Evolutionary conservation across 805 yeast genomes (phyloP).

Genomic region (Sugiyamaella valdiviana): DNA sequence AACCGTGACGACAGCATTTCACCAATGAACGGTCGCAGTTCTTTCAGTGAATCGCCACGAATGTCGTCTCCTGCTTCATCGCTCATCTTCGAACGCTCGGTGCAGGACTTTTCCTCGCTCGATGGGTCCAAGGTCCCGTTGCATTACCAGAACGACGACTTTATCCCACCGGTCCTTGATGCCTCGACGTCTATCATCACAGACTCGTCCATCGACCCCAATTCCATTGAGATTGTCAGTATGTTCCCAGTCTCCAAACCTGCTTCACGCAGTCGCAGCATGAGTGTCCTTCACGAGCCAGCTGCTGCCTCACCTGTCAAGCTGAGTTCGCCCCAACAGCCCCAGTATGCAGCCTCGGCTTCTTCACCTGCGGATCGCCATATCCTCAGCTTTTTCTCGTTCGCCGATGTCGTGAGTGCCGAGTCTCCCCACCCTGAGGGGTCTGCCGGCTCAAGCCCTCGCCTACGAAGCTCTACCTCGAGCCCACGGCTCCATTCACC

Average conservation of each 20-base stretch:
- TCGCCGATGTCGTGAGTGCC: slow-evolving; percentile 70
- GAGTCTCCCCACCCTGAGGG: slow-evolving; percentile 33
- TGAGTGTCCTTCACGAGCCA: slow-evolving; percentile 2
- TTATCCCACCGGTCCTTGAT: slow-evolving; percentile 75
- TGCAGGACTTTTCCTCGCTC: slow-evolving; percentile 45
- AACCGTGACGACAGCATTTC: slow-evolving; percentile 10
- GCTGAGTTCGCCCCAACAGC: not conserved
- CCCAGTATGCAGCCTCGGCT: not conserved
- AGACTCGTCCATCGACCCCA: slow-evolving; percentile 51
- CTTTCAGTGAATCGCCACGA: slow-evolving; percentile 9
- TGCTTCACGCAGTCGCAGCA: slow-evolving; percentile 10
- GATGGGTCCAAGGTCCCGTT: slow-evolving; percentile 29
- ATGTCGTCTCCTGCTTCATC: slow-evolving; percentile 35
- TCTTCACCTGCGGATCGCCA: slow-evolving; percentile 7
- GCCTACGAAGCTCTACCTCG: slow-evolving; percentile 5
- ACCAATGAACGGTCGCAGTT: slow-evolving; percentile 7
- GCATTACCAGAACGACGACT: slow-evolving; percentile 51
- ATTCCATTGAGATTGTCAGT: slow-evolving; percentile 65
- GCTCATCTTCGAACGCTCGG: slow-evolving; percentile 59
- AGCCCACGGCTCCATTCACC: slow-evolving; percentile 6
- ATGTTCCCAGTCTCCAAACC: slow-evolving; percentile 46
- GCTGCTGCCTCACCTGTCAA: not conserved
- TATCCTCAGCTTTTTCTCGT: slow-evolving; percentile 53
- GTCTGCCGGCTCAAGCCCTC: not conserved
- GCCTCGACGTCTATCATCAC: slow-evolving; percentile 64